Evolutionary conservation across 192 early-diverging fungal species (phyloP).

Genomic region (Glomus cerebriforme): DNA sequence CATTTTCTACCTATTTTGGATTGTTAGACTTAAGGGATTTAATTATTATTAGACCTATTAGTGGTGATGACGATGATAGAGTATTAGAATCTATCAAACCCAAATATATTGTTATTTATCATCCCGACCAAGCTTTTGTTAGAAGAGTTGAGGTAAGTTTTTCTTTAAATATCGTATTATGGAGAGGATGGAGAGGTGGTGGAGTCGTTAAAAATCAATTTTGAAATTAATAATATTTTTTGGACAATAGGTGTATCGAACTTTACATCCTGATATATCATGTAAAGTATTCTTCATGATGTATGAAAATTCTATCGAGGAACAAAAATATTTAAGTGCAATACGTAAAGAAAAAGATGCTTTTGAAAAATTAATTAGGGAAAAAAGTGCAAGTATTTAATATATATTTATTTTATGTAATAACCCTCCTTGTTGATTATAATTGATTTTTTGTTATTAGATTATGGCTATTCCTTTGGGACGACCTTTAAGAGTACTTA

Average conservation of each 20-base stretch:
- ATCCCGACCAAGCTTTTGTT: conserved; percentile 86
- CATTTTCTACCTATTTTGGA: conserved; percentile 50
- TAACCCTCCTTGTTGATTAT: not conserved
- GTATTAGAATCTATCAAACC: conserved; percentile 73
- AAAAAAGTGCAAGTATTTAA: conserved; percentile 69
- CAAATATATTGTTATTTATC: conserved; percentile 86
- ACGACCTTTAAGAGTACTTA: conserved; percentile 25
- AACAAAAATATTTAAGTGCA: conserved; percentile 83
- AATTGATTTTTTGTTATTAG: conserved; percentile 38
- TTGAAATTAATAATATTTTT: too few relatives aligned
- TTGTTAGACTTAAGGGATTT: conserved; percentile 48
- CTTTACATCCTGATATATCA: conserved; percentile 49
- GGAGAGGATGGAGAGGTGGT: not conserved
- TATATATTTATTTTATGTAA: not conserved
- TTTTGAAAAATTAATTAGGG: conserved; percentile 88
- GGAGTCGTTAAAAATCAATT: not conserved
- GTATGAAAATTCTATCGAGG: conserved; percentile 94
- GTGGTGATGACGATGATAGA: conserved; percentile 62
- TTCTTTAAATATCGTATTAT: too few relatives aligned
- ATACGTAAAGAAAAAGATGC: conserved; percentile 90
- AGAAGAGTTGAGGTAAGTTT: conserved; percentile 74
- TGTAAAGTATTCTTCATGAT: conserved; percentile 89
- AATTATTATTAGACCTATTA: conserved; percentile 59
- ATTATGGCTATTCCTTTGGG: conserved; percentile 80
- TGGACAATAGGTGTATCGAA: conserved; percentile 53